Evolutionary conservation across 2,329 filamentous ascomycete genomes (phyloP).

Genomic region (Pseudocercospora eumusae): DNA sequence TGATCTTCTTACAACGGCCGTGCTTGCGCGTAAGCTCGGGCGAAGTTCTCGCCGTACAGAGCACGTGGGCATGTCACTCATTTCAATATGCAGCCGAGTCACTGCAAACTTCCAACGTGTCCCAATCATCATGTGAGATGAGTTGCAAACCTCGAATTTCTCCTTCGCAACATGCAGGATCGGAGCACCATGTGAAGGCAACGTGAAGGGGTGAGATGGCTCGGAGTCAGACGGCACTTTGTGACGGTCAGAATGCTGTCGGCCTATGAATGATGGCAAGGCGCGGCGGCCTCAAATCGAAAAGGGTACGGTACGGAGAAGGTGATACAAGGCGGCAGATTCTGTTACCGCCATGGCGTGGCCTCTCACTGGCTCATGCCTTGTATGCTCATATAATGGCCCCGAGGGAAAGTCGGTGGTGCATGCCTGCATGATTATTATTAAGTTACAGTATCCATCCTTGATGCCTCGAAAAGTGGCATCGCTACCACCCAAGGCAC

Average conservation of each 20-base stretch:
- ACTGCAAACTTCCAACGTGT: conserved; percentile 6
- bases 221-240: conserved; percentile 7
- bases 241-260: not conserved
- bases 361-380: conserved; percentile 1
- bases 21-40: conserved; percentile 10
- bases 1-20: conserved; percentile 3
- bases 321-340: conserved; percentile 1
- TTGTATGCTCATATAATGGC: not conserved
- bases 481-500: conserved; percentile 1
- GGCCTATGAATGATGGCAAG: not conserved
- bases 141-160: not conserved
- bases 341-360: conserved; percentile 11
- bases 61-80: conserved; percentile 7
- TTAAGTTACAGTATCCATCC: too few relatives aligned
- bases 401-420: conserved; percentile 5
- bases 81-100: conserved; percentile 5
- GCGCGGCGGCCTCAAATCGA: conserved; percentile 5
- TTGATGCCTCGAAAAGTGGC: conserved; percentile 7
- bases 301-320: too few relatives aligned
- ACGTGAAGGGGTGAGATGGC: not conserved
- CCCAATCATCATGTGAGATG: conserved; percentile 11
- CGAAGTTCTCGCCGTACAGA: not conserved
- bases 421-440: too few relatives aligned
- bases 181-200: conserved; percentile 7
- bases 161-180: not conserved